Evolutionary conservation across 2,329 filamentous ascomycete genomes (phyloP), one percentile per base, ranked within the genome.

Genomic region (Moelleriella libera): DNA sequence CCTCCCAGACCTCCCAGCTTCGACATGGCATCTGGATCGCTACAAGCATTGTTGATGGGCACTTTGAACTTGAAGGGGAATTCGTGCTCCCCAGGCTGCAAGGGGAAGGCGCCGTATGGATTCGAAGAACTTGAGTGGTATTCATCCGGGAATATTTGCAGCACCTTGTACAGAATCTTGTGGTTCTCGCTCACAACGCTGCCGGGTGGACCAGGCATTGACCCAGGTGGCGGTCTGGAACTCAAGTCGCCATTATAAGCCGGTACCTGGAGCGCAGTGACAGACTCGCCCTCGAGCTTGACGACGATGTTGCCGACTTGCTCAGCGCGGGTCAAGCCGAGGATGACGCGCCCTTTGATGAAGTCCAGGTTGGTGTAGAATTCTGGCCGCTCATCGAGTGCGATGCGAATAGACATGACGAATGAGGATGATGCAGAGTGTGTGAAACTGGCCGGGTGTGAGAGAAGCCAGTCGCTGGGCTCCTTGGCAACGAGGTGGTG

Each of bases 331-430:
- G 75, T 79, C 52, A 82, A 64, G 21, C 57, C 62, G 31, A 83
- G 63, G 45, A 79, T 58, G 30, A 82, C 65, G 50, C 73, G 71
- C 47, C 86, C 86, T 31, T 70, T 73, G 50, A 92, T 75, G 51
- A 76, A 68, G 63, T 90, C 86, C 56, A 89, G 78, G 60, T 90
- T 90, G 46, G 86, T 90, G 64, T 83, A 87, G 68, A 84, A 83
- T 54, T 80, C 74, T 53, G 80, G 80, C 45, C 75, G 74, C 56
- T 79, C 72, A 56, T 85, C 77, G 55, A 88, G 75, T 44, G 71
- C 67, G 57, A 88, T 78, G 50, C 76, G 72, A 57, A 85, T 76
- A 45, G 81, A 80, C 81, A 84, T 84, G 55, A 56, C 64, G 8
- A 28, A 43, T 6, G 51, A 29, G 47, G 44, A 12, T 21, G 41